phyloP scores from a whole-genome alignment of 2,329 filamentous ascomycete genomes.

The Ilyonectria sp. region DNA sequence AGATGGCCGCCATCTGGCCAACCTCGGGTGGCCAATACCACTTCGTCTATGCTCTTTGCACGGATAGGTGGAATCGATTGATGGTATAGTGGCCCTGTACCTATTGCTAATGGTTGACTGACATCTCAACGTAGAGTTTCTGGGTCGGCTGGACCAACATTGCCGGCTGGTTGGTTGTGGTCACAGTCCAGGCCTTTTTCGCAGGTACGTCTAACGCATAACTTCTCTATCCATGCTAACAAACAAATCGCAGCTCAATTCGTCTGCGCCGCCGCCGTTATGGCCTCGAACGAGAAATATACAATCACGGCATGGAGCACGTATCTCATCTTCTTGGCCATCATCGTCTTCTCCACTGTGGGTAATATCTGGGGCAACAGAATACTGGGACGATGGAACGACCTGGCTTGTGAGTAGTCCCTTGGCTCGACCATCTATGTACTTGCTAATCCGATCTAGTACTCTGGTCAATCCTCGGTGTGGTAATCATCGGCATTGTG shows the following conservation, averaged over 20 bases:
- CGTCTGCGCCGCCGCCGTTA: slow-evolving; percentile 58
- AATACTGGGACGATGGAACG: slow-evolving; percentile 59
- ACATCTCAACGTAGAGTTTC: slow-evolving; percentile 53
- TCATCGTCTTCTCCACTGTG: slow-evolving; percentile 37
- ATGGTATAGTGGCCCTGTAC: slow-evolving; percentile 47
- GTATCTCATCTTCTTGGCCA: slow-evolving; percentile 58
- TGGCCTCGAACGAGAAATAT: slow-evolving; percentile 57
- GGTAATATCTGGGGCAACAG: slow-evolving; percentile 60
- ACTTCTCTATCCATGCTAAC: fast-evolving
- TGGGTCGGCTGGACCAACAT: slow-evolving; percentile 62
- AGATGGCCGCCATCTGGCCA: slow-evolving; percentile 61
- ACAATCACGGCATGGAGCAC: slow-evolving; percentile 56
- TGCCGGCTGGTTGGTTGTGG: slow-evolving; percentile 61
- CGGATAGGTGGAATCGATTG: slow-evolving; percentile 55
- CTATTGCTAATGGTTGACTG: neutral
- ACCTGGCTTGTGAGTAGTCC: slow-evolving; percentile 53
- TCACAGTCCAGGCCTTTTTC: slow-evolving; percentile 61
- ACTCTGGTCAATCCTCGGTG: slow-evolving; percentile 59
- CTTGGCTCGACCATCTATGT: neutral
- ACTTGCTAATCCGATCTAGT: slow-evolving; percentile 39
- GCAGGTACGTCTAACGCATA: slow-evolving; percentile 48
- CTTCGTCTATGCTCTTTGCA: slow-evolving; percentile 59
- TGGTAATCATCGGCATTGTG: slow-evolving; percentile 61
- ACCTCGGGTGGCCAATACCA: slow-evolving; percentile 64
- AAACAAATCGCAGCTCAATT: slow-evolving; percentile 57